phyloP scores from a whole-genome alignment of 2,329 filamentous ascomycete species.

The Neofusicoccum sp. region DNA sequence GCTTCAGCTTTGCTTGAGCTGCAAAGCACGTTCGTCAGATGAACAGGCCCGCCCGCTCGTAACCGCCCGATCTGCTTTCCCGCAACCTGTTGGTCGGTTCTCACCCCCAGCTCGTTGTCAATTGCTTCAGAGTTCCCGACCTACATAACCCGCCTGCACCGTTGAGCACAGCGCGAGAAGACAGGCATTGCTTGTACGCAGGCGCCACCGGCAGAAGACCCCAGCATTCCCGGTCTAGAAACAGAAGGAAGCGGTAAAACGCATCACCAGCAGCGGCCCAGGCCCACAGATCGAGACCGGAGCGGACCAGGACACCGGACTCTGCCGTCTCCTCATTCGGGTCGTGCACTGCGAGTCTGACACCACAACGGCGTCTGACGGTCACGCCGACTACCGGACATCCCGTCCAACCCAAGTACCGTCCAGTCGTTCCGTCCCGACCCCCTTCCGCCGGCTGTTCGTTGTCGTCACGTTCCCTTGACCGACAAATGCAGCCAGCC shows the following conservation, averaged over 20 bases:
- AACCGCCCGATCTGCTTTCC: background rate
- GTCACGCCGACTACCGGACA: background rate
- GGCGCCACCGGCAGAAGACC: too few species aligned
- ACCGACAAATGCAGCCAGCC: constrained; percentile 8
- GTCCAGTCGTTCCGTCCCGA: background rate
- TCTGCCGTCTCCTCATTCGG: too few species aligned
- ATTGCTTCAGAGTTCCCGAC: constrained; percentile 8
- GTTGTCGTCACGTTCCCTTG: background rate
- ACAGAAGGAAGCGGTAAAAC: too few species aligned
- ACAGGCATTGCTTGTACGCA: constrained; percentile 2
- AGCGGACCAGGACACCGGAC: too few species aligned
- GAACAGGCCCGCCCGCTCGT: background rate
- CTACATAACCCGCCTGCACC: background rate
- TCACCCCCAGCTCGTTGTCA: background rate
- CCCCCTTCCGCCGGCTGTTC: background rate
- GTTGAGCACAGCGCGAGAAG: constrained; percentile 5
- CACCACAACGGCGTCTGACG: background rate
- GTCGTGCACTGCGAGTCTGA: background rate
- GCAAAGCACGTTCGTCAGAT: background rate
- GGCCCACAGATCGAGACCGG: too few species aligned
- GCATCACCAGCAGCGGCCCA: too few species aligned
- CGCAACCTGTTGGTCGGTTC: background rate
- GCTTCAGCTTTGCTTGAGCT: background rate
- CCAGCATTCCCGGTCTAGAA: too few species aligned
- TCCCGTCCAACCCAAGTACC: background rate